phyloP scores from a whole-genome alignment of 345 rosid species.

The Gossypium australe region DNA sequence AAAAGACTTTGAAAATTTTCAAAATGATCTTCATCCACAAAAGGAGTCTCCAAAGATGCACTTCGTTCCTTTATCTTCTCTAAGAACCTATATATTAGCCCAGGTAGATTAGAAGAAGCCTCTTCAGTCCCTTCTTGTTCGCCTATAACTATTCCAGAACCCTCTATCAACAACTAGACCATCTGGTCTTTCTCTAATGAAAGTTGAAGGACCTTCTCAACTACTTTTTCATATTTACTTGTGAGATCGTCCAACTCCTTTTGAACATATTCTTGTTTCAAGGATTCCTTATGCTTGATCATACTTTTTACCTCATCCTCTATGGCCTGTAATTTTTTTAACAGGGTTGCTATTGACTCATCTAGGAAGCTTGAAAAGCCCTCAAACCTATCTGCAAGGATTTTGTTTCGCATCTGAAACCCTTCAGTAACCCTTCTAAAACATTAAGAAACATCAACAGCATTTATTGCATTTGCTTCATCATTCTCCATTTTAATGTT shows the following conservation, averaged over 20 bases:
- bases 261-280: slow-evolving; percentile 31
- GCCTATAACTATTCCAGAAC: slow-evolving; percentile 44
- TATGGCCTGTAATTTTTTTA: slow-evolving; percentile 44
- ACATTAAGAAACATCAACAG: slow-evolving; percentile 37
- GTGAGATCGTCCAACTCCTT: slow-evolving; percentile 40
- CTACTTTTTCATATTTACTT: slow-evolving; percentile 36
- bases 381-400: slow-evolving; percentile 42
- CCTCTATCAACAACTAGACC: slow-evolving; percentile 47
- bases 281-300: slow-evolving; percentile 38
- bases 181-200: slow-evolving; percentile 54
- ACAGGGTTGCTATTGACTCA: slow-evolving; percentile 36
- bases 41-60: slow-evolving; percentile 30
- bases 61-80: slow-evolving; percentile 48
- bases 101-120: slow-evolving; percentile 32
- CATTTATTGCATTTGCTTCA: slow-evolving; percentile 29
- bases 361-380: slow-evolving; percentile 43
- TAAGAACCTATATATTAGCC: slow-evolving; percentile 49
- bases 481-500: slow-evolving; percentile 27
- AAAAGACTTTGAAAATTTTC: slow-evolving; percentile 62
- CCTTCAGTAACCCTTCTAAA: slow-evolving; percentile 46
- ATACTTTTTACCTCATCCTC: slow-evolving; percentile 32
- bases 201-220: slow-evolving; percentile 34
- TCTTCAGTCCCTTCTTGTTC: slow-evolving; percentile 28
- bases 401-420: slow-evolving; percentile 42
- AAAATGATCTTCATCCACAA: slow-evolving; percentile 33